Evolutionary conservation across 1,139 yeast genomes (phyloP).

Genomic region (Taphrina wiesneri): DNA sequence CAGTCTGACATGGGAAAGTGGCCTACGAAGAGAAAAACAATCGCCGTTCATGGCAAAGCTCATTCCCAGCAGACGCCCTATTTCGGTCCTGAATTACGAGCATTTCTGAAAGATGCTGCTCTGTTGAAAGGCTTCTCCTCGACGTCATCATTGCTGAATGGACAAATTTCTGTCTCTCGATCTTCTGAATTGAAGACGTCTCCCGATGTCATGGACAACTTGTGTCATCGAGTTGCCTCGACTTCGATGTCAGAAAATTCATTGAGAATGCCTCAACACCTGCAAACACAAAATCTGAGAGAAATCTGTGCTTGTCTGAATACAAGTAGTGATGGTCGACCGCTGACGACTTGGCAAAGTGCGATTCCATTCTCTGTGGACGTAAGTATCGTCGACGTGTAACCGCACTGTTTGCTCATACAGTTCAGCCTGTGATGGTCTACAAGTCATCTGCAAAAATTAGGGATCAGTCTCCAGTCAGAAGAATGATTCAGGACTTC

Average conservation of each 20-base stretch:
- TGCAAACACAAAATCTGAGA: not conserved
- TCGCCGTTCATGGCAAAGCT: not conserved
- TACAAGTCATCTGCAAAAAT: not conserved
- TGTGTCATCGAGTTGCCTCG: not conserved
- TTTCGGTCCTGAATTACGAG: not conserved
- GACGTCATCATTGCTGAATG: not conserved
- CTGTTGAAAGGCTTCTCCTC: not conserved
- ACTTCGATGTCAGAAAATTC: not conserved
- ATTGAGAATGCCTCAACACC: not conserved
- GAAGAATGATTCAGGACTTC: constrained; percentile 5
- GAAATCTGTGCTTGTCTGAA: constrained; percentile 6
- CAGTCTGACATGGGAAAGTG: not conserved
- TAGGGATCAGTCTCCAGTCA: not conserved
- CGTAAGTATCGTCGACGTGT: not conserved
- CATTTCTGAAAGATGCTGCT: constrained; percentile 11
- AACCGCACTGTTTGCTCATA: not conserved
- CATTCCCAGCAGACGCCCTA: not conserved
- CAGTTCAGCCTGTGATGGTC: not conserved
- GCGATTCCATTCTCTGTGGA: not conserved
- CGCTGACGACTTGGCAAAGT: not conserved
- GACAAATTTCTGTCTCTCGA: not conserved
- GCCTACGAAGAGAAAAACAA: not conserved
- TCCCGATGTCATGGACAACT: not conserved
- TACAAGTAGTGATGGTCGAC: not conserved
- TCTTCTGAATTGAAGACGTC: not conserved